Conservation (phyloP, 352 stramenopile species). For the Globisporangium emineosum region DNA sequence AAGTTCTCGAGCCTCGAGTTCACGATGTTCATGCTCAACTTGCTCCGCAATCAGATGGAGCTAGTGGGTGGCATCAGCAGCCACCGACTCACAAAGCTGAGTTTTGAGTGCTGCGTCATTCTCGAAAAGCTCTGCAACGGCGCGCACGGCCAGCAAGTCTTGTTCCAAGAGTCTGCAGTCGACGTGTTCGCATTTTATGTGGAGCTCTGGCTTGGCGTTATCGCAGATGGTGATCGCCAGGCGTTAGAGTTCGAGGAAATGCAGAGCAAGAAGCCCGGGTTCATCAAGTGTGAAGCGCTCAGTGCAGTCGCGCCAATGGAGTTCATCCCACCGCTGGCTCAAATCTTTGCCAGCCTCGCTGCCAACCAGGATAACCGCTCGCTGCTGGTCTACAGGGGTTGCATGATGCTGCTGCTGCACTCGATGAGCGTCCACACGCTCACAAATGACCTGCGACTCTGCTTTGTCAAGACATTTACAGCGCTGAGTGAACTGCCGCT, state of each 20-base stretch:
- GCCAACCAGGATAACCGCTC: slow-evolving; percentile 21
- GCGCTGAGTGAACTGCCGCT: slow-evolving; percentile 23
- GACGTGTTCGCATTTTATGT: slow-evolving; percentile 42
- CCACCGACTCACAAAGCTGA: slow-evolving; percentile 9
- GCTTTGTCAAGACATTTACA: slow-evolving; percentile 24
- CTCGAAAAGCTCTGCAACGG: slow-evolving; percentile 36
- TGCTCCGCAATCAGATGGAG: slow-evolving; percentile 28
- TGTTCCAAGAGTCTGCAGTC: slow-evolving; percentile 39
- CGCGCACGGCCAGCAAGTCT: slow-evolving; percentile 34
- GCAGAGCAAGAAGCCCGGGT: background rate
- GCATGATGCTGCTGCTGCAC: slow-evolving; percentile 23
- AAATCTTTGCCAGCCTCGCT: slow-evolving; percentile 14
- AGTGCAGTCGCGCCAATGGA: slow-evolving; percentile 1
- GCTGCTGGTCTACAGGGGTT: slow-evolving; percentile 16
- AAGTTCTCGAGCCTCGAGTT: slow-evolving; percentile 42
- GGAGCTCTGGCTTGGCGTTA: slow-evolving; percentile 23
- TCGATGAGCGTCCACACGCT: slow-evolving; percentile 21
- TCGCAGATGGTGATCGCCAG: slow-evolving; percentile 1
- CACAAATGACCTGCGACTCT: slow-evolving; percentile 21
- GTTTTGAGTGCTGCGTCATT: slow-evolving; percentile 37
- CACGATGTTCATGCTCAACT: slow-evolving; percentile 30
- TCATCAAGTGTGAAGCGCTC: slow-evolving; percentile 7
- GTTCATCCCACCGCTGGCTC: slow-evolving; percentile 17
- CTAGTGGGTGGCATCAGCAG: background rate
- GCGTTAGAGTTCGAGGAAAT: background rate